phyloP scores from a whole-genome alignment of 495 filamentous ascomycete species.

The Trichocladium uniseriatum region DNA sequence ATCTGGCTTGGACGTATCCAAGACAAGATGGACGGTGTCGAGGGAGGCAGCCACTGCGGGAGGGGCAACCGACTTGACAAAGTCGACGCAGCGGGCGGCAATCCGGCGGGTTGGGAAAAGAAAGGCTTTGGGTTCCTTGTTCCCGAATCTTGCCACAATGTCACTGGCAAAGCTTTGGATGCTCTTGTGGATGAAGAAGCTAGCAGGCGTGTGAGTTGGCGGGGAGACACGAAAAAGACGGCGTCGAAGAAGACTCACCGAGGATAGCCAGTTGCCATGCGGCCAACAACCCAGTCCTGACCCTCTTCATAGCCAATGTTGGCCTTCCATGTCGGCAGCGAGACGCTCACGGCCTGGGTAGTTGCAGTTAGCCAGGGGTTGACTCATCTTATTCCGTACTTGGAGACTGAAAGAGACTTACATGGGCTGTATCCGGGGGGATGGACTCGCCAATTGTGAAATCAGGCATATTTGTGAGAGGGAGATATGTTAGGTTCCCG shows the following conservation, averaged over 20 bases:
- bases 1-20: conserved; percentile 41
- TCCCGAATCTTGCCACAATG: conserved; percentile 56
- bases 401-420: conserved; percentile 31
- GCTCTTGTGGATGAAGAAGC: conserved; percentile 84
- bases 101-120: conserved; percentile 64
- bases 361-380: conserved; percentile 12
- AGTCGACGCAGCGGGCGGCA: conserved; percentile 60
- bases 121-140: conserved; percentile 56
- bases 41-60: conserved; percentile 40
- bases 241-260: conserved; percentile 36
- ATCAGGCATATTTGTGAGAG: conserved; percentile 24
- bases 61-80: conserved; percentile 53
- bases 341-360: conserved; percentile 83
- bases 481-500: too few species aligned
- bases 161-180: conserved; percentile 66
- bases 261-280: conserved; percentile 88
- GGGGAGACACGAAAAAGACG: background rate
- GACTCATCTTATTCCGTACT: background rate
- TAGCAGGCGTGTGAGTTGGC: conserved; percentile 19
- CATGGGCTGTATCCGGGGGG: conserved; percentile 52
- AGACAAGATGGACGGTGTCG: conserved; percentile 57
- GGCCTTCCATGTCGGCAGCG: conserved; percentile 84
- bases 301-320: conserved; percentile 93
- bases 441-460: conserved; percentile 48
- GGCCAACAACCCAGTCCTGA: conserved; percentile 69